Percentiles rank a stretch among this genome's conserved stretches.
Conservation (phyloP, 331 rosid genomes). For the Saraca asoca region DNA sequence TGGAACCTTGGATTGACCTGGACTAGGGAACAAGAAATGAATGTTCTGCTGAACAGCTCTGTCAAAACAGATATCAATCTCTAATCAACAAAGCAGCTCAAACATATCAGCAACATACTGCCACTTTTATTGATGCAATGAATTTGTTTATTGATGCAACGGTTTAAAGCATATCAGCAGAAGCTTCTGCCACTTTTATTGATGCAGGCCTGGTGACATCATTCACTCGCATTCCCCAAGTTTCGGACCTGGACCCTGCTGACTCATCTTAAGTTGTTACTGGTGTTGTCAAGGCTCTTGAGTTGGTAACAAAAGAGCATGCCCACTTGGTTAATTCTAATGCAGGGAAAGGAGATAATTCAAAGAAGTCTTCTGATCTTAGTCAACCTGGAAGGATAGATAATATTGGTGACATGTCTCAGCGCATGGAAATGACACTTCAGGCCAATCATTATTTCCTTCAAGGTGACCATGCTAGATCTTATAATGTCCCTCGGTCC, state of each 20-base stretch:
- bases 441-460: slow-evolving; percentile 66
- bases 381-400: slow-evolving; percentile 64
- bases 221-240: slow-evolving; percentile 71
- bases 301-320: too few relatives aligned
- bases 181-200: slow-evolving; percentile 84
- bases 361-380: slow-evolving; percentile 63
- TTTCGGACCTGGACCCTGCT: slow-evolving; percentile 83
- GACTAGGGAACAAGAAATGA: slow-evolving; percentile 62
- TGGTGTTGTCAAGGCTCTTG: slow-evolving; percentile 88
- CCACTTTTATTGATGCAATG: too few relatives aligned
- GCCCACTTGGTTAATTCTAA: too few relatives aligned
- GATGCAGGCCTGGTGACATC: slow-evolving; percentile 85
- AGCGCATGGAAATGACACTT: slow-evolving; percentile 64
- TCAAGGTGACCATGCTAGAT: slow-evolving; percentile 59
- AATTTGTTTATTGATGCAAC: too few relatives aligned
- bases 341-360: slow-evolving; percentile 62
- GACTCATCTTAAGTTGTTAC: slow-evolving; percentile 92
- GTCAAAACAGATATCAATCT: slow-evolving; percentile 60
- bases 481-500: slow-evolving; percentile 59
- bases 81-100: slow-evolving; percentile 63
- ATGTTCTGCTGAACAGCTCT: slow-evolving; percentile 62
- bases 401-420: slow-evolving; percentile 62
- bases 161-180: slow-evolving; percentile 72
- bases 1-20: slow-evolving; percentile 85
- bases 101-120: too few relatives aligned